Base-by-base conservation (phyloP, 306 rosid species). In the Ormosia emarginata region DNA sequence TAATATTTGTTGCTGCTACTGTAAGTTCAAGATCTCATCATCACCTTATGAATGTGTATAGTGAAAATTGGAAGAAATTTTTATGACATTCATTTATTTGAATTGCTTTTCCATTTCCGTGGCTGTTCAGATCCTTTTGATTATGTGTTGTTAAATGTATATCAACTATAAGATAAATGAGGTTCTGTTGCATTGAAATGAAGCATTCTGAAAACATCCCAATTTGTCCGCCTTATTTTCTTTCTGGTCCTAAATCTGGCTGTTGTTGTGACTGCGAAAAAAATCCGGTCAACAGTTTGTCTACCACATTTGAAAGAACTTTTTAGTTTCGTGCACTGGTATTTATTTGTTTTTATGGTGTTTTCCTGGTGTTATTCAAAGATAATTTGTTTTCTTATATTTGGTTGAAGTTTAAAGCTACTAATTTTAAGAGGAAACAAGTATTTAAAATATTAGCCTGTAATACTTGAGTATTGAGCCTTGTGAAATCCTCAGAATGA, bases 1-100 rank as follows among this genome's bases (percentile, higher is more conserved):
- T 92, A 58, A 95, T 95, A 71, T 91, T 95, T 52, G 98, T 95
- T 79, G 93, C 95, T 61, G 98, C 99, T 37, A 95, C 99, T 68
- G 98, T 93, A 90, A 95, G 99, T 90, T 73, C 73, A 57, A 14
- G 74, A 78, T 75, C 68, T 75, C 62, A 55, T 24, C 67, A 67
- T 79, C 71, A 71, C 71, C 81, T 69, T 71, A 41, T 46, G 59
- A 75, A 68, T 65, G 34, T 79, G 64, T 5, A 46, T 13, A 36
- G 59, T 24, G 55, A 67, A 49, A 62, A 61, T 74, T 46, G 36
- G 56, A 36, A 65, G 73, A 57, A 68, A 9, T 14, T 32, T 11
- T 61, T 59, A 10, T 7, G 41, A 30, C 18, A 14, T 67, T 56
- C 64, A 55, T 78, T 43, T 77, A 61, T 12, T 68, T 34, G 8